These are phyloP conservation scores for Asterophora lycoperdoides DNA, from an alignment of 768 basidiomycete genomes.

Conservation along the genomic window DNA sequence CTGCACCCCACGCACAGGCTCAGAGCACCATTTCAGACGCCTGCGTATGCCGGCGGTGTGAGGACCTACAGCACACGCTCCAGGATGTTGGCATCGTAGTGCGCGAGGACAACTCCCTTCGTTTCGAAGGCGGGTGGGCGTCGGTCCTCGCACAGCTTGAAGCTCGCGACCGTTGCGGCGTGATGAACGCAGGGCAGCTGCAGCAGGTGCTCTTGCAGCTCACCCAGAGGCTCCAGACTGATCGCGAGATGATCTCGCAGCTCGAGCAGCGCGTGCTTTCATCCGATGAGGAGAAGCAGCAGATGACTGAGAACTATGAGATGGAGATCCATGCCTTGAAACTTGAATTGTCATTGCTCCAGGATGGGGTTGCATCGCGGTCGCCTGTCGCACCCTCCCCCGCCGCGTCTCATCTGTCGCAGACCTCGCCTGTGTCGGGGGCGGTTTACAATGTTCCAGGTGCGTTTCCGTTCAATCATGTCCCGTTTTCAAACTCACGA, in stretches of 20 bases:
- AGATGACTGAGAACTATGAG: slow-evolving; percentile 11
- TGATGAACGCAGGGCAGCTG: slow-evolving; percentile 13
- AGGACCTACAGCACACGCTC: slow-evolving; percentile 11
- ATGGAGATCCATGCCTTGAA: slow-evolving; percentile 6
- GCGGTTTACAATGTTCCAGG: neutral
- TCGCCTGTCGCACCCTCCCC: neutral
- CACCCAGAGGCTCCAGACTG: slow-evolving; percentile 9
- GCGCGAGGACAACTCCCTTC: slow-evolving; percentile 14
- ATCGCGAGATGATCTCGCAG: slow-evolving; percentile 15
- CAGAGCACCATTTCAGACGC: neutral
- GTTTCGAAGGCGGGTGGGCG: slow-evolving; percentile 16
- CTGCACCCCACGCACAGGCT: neutral
- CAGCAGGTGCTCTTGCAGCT: slow-evolving; percentile 14
- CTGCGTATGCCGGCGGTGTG: slow-evolving; percentile 7
- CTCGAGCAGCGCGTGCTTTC: slow-evolving; percentile 8
- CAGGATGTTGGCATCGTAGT: slow-evolving; percentile 15
- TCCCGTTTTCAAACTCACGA: neutral
- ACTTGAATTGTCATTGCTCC: slow-evolving; percentile 9
- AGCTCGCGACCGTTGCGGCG: slow-evolving; percentile 6
- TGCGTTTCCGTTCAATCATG: neutral
- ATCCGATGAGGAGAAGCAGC: slow-evolving; percentile 10
- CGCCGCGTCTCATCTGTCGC: neutral
- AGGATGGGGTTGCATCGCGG: slow-evolving; percentile 1
- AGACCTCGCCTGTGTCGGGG: neutral
- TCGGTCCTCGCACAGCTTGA: slow-evolving; percentile 15